phyloP scores from a whole-genome alignment of 192 early-diverging fungal genomes.

The Phlyctochytrium bullatum region DNA sequence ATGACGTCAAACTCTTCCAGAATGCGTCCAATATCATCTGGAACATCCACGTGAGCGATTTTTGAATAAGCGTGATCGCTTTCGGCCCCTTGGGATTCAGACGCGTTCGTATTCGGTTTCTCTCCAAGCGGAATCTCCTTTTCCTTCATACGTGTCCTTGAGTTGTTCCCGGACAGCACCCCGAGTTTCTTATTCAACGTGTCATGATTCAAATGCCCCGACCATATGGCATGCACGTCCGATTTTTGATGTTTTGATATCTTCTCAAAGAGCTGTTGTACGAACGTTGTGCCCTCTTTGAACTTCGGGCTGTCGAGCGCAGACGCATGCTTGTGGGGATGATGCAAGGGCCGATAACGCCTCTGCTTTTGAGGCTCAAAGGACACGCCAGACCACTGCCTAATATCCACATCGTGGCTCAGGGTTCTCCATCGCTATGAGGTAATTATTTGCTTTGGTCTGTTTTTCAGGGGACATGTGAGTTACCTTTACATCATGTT shows the following conservation, averaged over 20 bases:
- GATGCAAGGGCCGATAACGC: slow-evolving; percentile 11
- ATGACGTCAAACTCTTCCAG: slow-evolving; percentile 42
- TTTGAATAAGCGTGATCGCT: background rate
- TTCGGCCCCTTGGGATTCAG: slow-evolving; percentile 14
- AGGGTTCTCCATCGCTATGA: slow-evolving; percentile 26
- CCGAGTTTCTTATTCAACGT: slow-evolving; percentile 28
- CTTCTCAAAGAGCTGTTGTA: slow-evolving; percentile 18
- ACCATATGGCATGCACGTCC: slow-evolving; percentile 30
- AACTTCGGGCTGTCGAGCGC: slow-evolving; percentile 2
- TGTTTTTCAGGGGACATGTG: too few species aligned
- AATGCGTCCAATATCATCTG: slow-evolving; percentile 25
- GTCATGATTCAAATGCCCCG: slow-evolving; percentile 40
- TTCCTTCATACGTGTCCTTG: background rate
- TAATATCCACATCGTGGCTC: slow-evolving; percentile 6
- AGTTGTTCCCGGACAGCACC: background rate
- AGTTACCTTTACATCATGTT: too few species aligned
- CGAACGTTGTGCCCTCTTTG: slow-evolving; percentile 18
- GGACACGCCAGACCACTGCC: slow-evolving; percentile 7
- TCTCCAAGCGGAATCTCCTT: slow-evolving; percentile 3
- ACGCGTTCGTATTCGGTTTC: background rate
- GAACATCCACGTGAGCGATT: slow-evolving; percentile 18
- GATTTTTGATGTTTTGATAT: slow-evolving; percentile 20
- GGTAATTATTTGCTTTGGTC: too few species aligned
- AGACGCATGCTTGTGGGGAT: slow-evolving; percentile 10
- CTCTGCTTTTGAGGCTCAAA: slow-evolving; percentile 5